phyloP scores from a whole-genome alignment of 352 stramenopile genomes.

The Globisporangium orthogonon region DNA sequence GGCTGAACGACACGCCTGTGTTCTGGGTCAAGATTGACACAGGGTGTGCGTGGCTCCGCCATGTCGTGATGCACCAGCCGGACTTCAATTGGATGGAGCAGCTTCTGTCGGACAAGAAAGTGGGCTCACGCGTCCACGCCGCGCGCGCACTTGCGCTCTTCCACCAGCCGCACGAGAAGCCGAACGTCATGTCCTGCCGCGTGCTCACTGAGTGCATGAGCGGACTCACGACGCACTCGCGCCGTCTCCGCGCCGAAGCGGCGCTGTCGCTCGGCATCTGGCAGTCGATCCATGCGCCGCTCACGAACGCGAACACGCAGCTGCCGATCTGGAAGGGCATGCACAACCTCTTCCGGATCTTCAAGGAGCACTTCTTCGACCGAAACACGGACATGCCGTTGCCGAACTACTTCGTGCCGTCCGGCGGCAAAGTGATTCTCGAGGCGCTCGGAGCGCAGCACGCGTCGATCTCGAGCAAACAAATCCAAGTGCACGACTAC shows the following conservation, averaged over 20 bases:
- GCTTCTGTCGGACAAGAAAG: conserved; percentile 76
- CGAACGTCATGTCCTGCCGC: conserved; percentile 82
- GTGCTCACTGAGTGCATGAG: conserved; percentile 85
- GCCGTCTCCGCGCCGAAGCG: conserved; percentile 65
- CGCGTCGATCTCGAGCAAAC: conserved; percentile 74
- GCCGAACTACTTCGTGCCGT: conserved; percentile 83
- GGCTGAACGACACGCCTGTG: conserved; percentile 80
- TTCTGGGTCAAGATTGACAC: conserved; percentile 87
- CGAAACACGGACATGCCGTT: conserved; percentile 76
- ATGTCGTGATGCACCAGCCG: conserved; percentile 83
- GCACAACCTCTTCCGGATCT: conserved; percentile 85
- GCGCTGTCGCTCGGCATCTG: conserved; percentile 72
- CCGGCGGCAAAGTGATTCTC: conserved; percentile 75
- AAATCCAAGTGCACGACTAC: conserved; percentile 85
- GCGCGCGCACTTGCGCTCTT: conserved; percentile 70
- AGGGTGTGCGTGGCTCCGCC: conserved; percentile 63
- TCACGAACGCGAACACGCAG: conserved; percentile 77
- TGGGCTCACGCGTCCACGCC: conserved; percentile 74
- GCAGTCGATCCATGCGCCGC: conserved; percentile 79
- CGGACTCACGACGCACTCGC: conserved; percentile 75
- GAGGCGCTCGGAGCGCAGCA: conserved; percentile 73
- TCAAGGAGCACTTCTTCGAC: conserved; percentile 87
- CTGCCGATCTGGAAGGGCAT: conserved; percentile 83
- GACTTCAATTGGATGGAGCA: conserved; percentile 90
- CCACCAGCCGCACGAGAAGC: conserved; percentile 76